A percentile compares a stretch with the other conserved stretches of the same genome.
phyloP scores from a whole-genome alignment of 2,329 filamentous ascomycete genomes.

The Colletotrichum euphorbiae region DNA sequence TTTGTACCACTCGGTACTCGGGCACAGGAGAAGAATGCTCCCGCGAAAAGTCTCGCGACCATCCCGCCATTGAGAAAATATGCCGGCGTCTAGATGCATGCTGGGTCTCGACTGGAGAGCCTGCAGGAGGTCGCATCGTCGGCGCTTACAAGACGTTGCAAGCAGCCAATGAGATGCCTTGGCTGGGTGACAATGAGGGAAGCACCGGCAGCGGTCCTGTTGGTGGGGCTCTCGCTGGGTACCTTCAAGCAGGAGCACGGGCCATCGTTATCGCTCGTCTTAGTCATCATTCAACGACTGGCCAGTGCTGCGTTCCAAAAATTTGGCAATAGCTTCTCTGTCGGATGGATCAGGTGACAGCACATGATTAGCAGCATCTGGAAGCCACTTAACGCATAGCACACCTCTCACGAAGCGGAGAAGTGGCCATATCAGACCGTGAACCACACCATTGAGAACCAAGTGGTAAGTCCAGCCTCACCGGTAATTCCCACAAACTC shows the following conservation, averaged over 20 bases:
- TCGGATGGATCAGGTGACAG: conserved; percentile 19
- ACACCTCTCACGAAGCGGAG: conserved; percentile 2
- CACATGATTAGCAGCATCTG: conserved; percentile 4
- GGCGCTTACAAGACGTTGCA: conserved; percentile 40
- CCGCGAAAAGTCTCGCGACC: not conserved
- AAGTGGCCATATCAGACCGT: no score
- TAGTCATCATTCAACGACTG: conserved; percentile 35
- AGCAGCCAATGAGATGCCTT: conserved; percentile 31
- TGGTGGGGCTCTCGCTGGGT: not conserved
- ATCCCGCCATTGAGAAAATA: not conserved
- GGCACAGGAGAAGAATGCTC: not conserved
- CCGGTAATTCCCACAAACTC: not conserved
- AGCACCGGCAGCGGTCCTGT: conserved; percentile 3
- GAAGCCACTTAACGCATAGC: conserved; percentile 17
- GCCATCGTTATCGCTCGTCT: not conserved
- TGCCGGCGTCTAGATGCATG: conserved; percentile 38
- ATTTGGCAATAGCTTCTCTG: conserved; percentile 39
- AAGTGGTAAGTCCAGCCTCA: not conserved
- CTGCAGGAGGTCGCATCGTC: conserved; percentile 39
- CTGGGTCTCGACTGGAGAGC: conserved; percentile 21
- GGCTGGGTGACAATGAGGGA: conserved; percentile 11
- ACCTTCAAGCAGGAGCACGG: not conserved
- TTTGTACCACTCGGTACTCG: conserved; percentile 28
- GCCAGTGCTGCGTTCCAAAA: conserved; percentile 31
- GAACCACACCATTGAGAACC: not conserved